phyloP scores from a whole-genome alignment of 2,329 filamentous ascomycete genomes.

The Penicillium sp. region DNA sequence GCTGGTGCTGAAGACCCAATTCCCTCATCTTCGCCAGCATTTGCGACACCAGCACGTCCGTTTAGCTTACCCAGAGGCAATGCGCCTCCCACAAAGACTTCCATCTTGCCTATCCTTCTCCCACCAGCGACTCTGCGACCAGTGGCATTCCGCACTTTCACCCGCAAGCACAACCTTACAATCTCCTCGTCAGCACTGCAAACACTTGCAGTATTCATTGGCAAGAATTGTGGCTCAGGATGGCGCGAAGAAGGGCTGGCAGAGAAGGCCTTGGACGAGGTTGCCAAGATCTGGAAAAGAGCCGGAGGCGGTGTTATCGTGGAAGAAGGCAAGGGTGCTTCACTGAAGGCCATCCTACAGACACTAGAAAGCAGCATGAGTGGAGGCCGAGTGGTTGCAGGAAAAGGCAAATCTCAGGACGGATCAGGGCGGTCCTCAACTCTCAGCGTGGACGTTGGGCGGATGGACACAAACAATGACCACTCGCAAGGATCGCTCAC shows the following conservation, averaged over 20 bases:
- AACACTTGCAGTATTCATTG: slow-evolving; percentile 84
- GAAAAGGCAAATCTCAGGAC: slow-evolving; percentile 51
- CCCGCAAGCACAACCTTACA: slow-evolving; percentile 94
- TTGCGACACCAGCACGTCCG: slow-evolving; percentile 82
- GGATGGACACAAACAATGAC: slow-evolving; percentile 51
- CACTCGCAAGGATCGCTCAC: slow-evolving; percentile 32
- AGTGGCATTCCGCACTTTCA: slow-evolving; percentile 91
- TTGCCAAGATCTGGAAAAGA: slow-evolving; percentile 89
- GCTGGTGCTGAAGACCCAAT: slow-evolving; percentile 58
- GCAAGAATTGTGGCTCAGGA: slow-evolving; percentile 89
- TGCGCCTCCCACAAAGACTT: slow-evolving; percentile 56
- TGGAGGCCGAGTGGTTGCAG: slow-evolving; percentile 62
- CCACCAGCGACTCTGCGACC: slow-evolving; percentile 84
- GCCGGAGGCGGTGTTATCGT: slow-evolving; percentile 87
- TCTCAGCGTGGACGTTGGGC: slow-evolving; percentile 46
- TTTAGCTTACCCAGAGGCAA: slow-evolving; percentile 52
- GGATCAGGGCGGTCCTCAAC: slow-evolving; percentile 37
- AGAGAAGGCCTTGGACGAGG: slow-evolving; percentile 88
- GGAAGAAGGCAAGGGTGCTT: slow-evolving; percentile 69
- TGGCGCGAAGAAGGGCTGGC: slow-evolving; percentile 95
- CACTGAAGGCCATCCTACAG: slow-evolving; percentile 78
- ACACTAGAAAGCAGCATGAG: slow-evolving; percentile 84
- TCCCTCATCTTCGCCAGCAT: slow-evolving; percentile 86
- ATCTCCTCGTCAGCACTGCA: slow-evolving; percentile 85
- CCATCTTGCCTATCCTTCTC: slow-evolving; percentile 84